Conservation (phyloP, 768 basidiomycete species). For the Russula sp. region DNA sequence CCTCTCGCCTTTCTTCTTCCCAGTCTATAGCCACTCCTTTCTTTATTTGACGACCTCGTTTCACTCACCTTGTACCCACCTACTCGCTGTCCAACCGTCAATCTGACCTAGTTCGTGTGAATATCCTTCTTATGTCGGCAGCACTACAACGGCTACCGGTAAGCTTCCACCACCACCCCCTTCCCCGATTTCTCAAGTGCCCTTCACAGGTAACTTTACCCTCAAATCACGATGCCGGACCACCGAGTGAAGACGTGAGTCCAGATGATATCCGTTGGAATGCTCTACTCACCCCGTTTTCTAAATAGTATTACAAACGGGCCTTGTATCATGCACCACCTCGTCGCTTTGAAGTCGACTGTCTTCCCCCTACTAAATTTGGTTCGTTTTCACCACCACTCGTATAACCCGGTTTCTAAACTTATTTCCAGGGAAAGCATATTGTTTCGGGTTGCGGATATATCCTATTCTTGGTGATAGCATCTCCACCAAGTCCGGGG, state of each 20-base stretch:
- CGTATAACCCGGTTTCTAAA: neutral
- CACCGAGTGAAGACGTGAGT: conserved; percentile 12
- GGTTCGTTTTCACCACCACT: conserved; percentile 15
- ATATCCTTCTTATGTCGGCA: too few relatives aligned
- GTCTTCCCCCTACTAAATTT: conserved; percentile 23
- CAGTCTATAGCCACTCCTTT: too few relatives aligned
- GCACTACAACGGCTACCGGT: neutral
- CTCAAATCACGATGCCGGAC: conserved; percentile 2
- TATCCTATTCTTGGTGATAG: conserved; percentile 20
- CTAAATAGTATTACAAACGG: conserved; percentile 25
- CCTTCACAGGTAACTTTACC: neutral
- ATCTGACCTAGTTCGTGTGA: too few relatives aligned
- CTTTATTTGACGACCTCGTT: too few relatives aligned
- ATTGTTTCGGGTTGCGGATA: conserved; percentile 28
- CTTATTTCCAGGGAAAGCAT: conserved; percentile 19
- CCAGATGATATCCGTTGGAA: neutral
- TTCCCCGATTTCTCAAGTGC: neutral
- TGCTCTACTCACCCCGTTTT: conserved; percentile 12
- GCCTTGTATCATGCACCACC: conserved; percentile 18
- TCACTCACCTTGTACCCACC: too few relatives aligned
- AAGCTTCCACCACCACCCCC: conserved; percentile 16
- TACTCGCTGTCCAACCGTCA: too few relatives aligned
- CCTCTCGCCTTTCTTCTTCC: too few relatives aligned
- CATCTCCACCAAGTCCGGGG: conserved; percentile 24
- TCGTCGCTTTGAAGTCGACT: conserved; percentile 7